Evolutionary conservation across 768 basidiomycete genomes (phyloP).

Genomic region (Baorangia bicolor): DNA sequence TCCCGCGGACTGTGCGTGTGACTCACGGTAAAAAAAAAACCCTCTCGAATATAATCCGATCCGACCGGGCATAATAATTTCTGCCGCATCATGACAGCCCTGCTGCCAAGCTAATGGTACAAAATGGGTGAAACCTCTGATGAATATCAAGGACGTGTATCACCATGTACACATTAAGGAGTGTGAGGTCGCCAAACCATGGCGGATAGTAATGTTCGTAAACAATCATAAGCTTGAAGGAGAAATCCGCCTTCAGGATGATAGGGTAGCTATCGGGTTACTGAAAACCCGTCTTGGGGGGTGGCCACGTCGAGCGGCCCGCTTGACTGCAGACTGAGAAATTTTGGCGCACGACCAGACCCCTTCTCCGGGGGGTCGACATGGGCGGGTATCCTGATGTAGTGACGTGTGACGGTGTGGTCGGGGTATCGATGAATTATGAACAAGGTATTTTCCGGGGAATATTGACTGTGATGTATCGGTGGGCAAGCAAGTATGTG

Average conservation of each 20-base stretch:
- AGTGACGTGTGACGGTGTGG: constrained; percentile 11
- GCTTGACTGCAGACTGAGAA: constrained; percentile 25
- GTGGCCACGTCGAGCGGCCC: constrained; percentile 26
- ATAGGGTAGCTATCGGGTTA: constrained; percentile 12
- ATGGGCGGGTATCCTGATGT: constrained; percentile 1
- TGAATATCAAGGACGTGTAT: constrained; percentile 4
- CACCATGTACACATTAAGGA: constrained; percentile 14
- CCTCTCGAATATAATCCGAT: not conserved
- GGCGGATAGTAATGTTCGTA: constrained; percentile 5
- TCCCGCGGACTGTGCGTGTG: not conserved
- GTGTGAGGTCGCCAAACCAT: constrained; percentile 4
- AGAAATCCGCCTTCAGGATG: constrained; percentile 6
- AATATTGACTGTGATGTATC: constrained; percentile 7
- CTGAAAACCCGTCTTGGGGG: constrained; percentile 24
- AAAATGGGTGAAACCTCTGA: constrained; percentile 6
- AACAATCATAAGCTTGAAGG: constrained; percentile 3
- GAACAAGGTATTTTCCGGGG: constrained; percentile 2
- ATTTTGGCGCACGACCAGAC: constrained; percentile 36
- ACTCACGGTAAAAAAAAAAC: not conserved
- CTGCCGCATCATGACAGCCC: constrained; percentile 11
- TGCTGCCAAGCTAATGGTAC: constrained; percentile 21
- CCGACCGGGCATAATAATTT: constrained; percentile 5
- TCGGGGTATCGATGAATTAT: constrained; percentile 9
- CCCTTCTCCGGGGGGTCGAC: constrained; percentile 6
- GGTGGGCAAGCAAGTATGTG: constrained; percentile 1